Conservation (phyloP, 163 green algal genomes). For the Smithsoniella earleae region DNA sequence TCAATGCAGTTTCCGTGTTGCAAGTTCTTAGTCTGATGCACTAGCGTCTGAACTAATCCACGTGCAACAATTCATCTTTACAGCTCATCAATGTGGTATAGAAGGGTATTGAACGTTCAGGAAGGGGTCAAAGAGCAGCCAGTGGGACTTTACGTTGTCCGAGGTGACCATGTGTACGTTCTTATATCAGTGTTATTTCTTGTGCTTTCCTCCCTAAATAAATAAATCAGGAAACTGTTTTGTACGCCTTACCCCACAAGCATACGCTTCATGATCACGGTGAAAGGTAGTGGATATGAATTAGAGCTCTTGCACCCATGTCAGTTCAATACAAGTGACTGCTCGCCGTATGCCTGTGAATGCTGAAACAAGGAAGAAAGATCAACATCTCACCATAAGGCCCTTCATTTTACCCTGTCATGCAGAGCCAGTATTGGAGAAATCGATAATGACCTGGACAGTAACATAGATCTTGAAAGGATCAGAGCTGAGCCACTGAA, state of each 20-base stretch:
- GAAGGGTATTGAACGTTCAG: neutral
- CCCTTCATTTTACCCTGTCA: neutral
- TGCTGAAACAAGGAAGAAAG: neutral
- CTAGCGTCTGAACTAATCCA: too few relatives aligned
- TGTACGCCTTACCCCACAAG: neutral
- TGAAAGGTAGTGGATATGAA: too few relatives aligned
- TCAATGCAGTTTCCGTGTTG: neutral
- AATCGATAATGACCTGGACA: conserved; percentile 23
- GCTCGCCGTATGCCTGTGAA: too few relatives aligned
- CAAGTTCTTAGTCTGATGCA: too few relatives aligned
- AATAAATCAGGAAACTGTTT: neutral
- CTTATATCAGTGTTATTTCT: neutral
- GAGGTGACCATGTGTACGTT: conserved; percentile 29
- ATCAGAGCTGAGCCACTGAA: conserved; percentile 16
- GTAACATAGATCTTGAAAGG: conserved; percentile 6
- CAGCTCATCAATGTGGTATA: too few relatives aligned
- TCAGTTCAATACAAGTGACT: too few relatives aligned
- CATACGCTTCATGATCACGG: too few relatives aligned
- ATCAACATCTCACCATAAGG: neutral
- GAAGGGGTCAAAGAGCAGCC: conserved; percentile 24
- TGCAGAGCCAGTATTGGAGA: conserved; percentile 26
- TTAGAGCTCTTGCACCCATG: too few relatives aligned
- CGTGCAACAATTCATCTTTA: too few relatives aligned
- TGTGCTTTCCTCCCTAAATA: neutral
- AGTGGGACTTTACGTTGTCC: conserved; percentile 12